Conservation (phyloP, 352 stramenopile species). For the Pythium rhizo-oryzae region DNA sequence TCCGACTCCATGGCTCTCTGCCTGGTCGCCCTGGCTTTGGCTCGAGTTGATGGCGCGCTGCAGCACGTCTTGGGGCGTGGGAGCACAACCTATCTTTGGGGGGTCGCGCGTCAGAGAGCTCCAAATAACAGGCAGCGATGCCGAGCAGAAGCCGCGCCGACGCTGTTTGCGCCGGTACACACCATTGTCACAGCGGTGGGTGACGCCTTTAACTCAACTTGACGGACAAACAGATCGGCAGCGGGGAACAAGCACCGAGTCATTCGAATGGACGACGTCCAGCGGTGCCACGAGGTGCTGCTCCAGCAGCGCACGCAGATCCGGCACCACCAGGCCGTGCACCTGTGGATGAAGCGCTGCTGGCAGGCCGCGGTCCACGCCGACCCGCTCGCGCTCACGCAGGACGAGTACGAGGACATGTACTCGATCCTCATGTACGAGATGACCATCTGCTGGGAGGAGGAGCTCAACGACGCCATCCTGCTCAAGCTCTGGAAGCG, state of each 20-base stretch:
- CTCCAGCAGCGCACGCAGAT: slow-evolving; percentile 54
- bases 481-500: slow-evolving; percentile 54
- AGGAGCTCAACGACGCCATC: slow-evolving; percentile 49
- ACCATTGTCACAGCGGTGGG: too few species aligned
- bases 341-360: slow-evolving; percentile 46
- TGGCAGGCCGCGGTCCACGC: slow-evolving; percentile 35
- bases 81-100: background rate
- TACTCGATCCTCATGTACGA: slow-evolving; percentile 61
- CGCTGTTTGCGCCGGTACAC: too few species aligned
- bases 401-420: slow-evolving; percentile 46
- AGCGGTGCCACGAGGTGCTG: slow-evolving; percentile 41
- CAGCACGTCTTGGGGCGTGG: too few species aligned
- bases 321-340: slow-evolving; percentile 40
- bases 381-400: slow-evolving; percentile 26
- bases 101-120: background rate
- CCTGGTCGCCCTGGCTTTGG: too few species aligned
- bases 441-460: slow-evolving; percentile 67
- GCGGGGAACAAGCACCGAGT: background rate
- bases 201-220: too few species aligned
- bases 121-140: too few species aligned
- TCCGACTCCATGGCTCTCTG: slow-evolving; percentile 15
- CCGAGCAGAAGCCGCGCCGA: background rate
- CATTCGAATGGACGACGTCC: slow-evolving; percentile 39
- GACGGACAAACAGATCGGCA: background rate
- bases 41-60: too few species aligned